Percentiles rank a stretch among this genome's conserved stretches.
These are phyloP conservation scores for Pseudozyma hubeiensis DNA, from an alignment of 1,284 basidiomycete species.

Conservation along the genomic window DNA sequence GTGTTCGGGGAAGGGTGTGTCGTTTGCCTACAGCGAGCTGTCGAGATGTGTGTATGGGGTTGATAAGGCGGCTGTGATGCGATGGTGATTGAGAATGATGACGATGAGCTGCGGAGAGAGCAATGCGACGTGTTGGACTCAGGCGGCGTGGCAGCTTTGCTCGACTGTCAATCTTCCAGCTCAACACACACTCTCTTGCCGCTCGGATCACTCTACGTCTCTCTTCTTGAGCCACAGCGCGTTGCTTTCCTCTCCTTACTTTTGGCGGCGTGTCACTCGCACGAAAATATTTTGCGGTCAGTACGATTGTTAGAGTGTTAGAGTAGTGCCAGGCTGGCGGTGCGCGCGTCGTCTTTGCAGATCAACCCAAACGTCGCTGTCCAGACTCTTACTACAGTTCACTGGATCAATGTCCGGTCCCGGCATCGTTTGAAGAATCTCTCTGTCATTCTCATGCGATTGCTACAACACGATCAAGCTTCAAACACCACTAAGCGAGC, in stretches of 20 bases:
- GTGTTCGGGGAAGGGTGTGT: too few relatives aligned
- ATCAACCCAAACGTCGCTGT: too few relatives aligned
- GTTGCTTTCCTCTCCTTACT: not conserved
- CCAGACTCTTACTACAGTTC: too few relatives aligned
- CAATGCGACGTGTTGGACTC: slow-evolving; percentile 18
- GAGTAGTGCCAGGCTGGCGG: too few relatives aligned
- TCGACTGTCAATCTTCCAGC: slow-evolving; percentile 35
- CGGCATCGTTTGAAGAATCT: too few relatives aligned
- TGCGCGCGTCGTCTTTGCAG: too few relatives aligned
- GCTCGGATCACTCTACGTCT: slow-evolving; percentile 38
- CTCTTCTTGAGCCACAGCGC: slow-evolving; percentile 6
- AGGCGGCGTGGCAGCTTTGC: not conserved
- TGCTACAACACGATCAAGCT: slow-evolving; percentile 13
- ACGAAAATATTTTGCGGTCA: too few relatives aligned
- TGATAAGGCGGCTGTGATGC: not conserved
- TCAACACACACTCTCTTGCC: slow-evolving; percentile 14
- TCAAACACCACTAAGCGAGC: slow-evolving; percentile 43
- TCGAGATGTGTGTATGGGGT: not conserved
- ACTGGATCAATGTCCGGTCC: too few relatives aligned
- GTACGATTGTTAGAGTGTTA: too few relatives aligned
- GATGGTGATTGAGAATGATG: not conserved
- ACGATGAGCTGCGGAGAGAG: not conserved
- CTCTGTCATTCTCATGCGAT: too few relatives aligned
- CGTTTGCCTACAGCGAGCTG: too few relatives aligned
- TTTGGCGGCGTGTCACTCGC: not conserved